Evolutionary conservation across 2,329 filamentous ascomycete genomes (phyloP), one percentile per base, ranked within the genome.

Genomic region (Diaporthe sp.): DNA sequence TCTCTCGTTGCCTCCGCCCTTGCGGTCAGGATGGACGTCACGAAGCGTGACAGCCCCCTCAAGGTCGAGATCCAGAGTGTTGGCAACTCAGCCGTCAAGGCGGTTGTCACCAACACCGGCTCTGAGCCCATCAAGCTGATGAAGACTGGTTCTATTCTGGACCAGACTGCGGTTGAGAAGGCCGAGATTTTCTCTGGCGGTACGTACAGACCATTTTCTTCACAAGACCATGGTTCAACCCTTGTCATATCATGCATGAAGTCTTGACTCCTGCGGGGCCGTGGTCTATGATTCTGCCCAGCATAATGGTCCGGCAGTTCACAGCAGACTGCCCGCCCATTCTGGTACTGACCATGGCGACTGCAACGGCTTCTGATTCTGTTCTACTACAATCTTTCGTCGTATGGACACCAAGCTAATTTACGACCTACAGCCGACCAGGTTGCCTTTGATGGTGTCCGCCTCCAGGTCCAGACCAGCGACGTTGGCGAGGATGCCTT

Each of bases 11-110:
- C 82, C 75, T 80, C 84, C 68, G 68, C 84, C 75, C 72, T 74
- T 49, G 72, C 72, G 28, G 42, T 49, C 10, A 68, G 51, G n/a
- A 22, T 70, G 25, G 65, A 57, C 61, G 49, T 58, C 9, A 85
- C 83, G 80, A 86, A 79, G 80, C 65, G 65, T 28, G 65, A 84
- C 80, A 80, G 84, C 77, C 84, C 86, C 72, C 81, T 88, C 68
- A 82, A 86, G 28, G 85, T 88, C 76, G 82, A 86, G 79, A 84
- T 90, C 74, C 82, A 87, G 80, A 83, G 86, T 78, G 81, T 85
- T 31, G 87, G 86, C 75, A 90, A 90, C 83, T 86, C 88, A n/a
- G 84, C 84, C 72, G 84, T 91, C 78, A 89, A 89, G 83, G 87
- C 88, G 42, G 82, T 84, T 61, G 84, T 91, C 76, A 90, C 87